These are phyloP conservation scores for Phyllosticta paracitricarpa DNA, from an alignment of 2,329 filamentous ascomycete genomes.

Conservation along the genomic window DNA sequence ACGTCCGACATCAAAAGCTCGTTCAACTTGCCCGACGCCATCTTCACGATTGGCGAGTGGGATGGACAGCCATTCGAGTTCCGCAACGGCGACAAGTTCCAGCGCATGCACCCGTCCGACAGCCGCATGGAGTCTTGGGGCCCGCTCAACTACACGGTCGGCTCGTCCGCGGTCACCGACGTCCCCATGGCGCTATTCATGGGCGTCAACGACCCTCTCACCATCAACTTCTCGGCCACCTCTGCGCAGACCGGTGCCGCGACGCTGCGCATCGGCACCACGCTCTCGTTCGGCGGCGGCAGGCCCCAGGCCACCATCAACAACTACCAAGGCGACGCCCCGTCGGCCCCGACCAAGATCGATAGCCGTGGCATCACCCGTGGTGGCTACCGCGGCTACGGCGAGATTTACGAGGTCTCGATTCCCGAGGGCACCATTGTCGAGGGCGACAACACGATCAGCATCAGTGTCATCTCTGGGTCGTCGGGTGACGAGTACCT, in stretches of 20 bases:
- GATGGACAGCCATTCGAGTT: constrained; percentile 52
- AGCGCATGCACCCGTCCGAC: constrained; percentile 60
- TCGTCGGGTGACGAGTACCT: constrained; percentile 46
- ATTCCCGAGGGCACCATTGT: constrained; percentile 51
- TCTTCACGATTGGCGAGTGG: constrained; percentile 57
- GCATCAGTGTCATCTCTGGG: constrained; percentile 49
- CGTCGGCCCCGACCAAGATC: constrained; percentile 50
- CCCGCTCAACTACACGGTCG: constrained; percentile 51
- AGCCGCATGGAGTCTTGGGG: constrained; percentile 53
- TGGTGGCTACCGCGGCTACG: constrained; percentile 53
- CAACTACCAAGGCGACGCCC: constrained; percentile 39
- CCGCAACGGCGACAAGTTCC: constrained; percentile 56
- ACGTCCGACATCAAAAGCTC: constrained; percentile 43
- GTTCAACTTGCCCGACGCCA: constrained; percentile 35
- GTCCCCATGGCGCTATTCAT: constrained; percentile 62
- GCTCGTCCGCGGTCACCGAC: constrained; percentile 39
- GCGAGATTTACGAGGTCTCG: constrained; percentile 54
- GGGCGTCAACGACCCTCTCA: constrained; percentile 47
- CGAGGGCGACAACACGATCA: constrained; percentile 52
- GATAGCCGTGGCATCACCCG: constrained; percentile 56
- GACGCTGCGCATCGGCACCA: constrained; percentile 56
- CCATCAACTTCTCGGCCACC: constrained; percentile 49
- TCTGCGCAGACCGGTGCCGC: constrained; percentile 40
- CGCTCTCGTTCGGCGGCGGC: constrained; percentile 50
- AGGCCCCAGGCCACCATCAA: constrained; percentile 51